phyloP scores from a whole-genome alignment of 345 rosid genomes.

The Gossypium anomalum region DNA sequence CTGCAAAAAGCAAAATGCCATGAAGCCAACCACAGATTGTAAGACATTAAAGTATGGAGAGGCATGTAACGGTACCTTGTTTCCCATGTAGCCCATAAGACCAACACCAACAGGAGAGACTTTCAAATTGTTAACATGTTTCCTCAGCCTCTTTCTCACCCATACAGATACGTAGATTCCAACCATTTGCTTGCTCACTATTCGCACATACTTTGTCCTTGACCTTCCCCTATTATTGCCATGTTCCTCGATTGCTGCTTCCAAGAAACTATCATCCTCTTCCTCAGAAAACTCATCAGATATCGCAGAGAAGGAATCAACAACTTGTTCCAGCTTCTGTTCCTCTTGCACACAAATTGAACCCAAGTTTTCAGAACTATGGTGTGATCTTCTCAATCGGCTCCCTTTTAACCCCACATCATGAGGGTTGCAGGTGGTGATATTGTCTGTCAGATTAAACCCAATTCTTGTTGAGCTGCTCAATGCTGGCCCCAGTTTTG shows the following conservation, averaged over 20 bases:
- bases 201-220: slow-evolving; percentile 56
- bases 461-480: slow-evolving; percentile 73
- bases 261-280: slow-evolving; percentile 38
- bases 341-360: slow-evolving; percentile 39
- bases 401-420: slow-evolving; percentile 30
- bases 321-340: slow-evolving; percentile 35
- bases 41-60: slow-evolving; percentile 6
- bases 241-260: slow-evolving; percentile 29
- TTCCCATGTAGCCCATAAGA: slow-evolving; percentile 98
- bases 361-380: slow-evolving; percentile 56
- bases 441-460: slow-evolving; percentile 38
- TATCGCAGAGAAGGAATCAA: slow-evolving; percentile 31
- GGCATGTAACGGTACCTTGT: slow-evolving; percentile 58
- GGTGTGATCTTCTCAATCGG: slow-evolving; percentile 55
- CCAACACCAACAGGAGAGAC: slow-evolving; percentile 98
- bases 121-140: slow-evolving; percentile 78
- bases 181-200: slow-evolving; percentile 98
- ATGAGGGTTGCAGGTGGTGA: slow-evolving; percentile 27
- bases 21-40: background rate
- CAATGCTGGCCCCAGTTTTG: slow-evolving; percentile 59
- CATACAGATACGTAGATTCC: slow-evolving; percentile 92
- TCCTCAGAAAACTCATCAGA: slow-evolving; percentile 46
- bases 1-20: slow-evolving; percentile 44
- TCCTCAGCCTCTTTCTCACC: slow-evolving; percentile 80
- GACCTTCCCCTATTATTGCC: slow-evolving; percentile 27